Evolutionary conservation across 352 stramenopile genomes (phyloP), one percentile per base, ranked within the genome.

Genomic region (Globisporangium rhizosaccharum): DNA sequence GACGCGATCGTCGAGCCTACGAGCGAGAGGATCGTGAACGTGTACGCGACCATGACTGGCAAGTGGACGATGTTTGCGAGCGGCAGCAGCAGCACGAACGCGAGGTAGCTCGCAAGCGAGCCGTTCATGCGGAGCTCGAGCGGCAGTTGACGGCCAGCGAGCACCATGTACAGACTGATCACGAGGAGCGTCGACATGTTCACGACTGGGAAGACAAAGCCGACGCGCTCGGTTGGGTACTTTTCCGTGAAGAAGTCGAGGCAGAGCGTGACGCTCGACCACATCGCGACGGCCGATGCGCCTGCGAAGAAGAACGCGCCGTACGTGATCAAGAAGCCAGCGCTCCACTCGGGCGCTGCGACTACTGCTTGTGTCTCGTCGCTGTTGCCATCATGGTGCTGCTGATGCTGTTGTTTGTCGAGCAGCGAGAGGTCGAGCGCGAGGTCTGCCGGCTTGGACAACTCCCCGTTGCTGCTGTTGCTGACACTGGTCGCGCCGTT

Each of bases 121-220:
- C 65, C 67, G 51, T 86, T 66, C 68, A 92, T 83, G 20, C 83
- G 70, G 25, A 57, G 54, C 50, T 86, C 68, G 36, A 92, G 65
- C 33, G 75, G 72, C 57, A 88, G 55, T 56, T 90, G 79, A 0
- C 83, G 75, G 10, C 83, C 83, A 2, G 74, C 73, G 51, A 92
- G 67, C 49, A 92, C 73, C 83, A 92, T 92, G 65, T 88, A 92
- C 7, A 92, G 65, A 50, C 67, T 88, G 56, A 90, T 84, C 4
- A 90, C 68, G 8, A 92, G 66, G 55, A 92, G 66, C 48, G 83
- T 85, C 39, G 83, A 92, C 83, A 92, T 92, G 65, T 90, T 92
- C 64, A 90, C 73, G 28, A 92, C 80, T 3, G 83, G 83, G 59
- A 92, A 90, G 39, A 92, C 75, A 51, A 92, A 92, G 9, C 76